A percentile compares a stretch with the other conserved stretches of the same genome.
These are phyloP conservation scores for Ustilago bromivora DNA, from an alignment of 1,284 basidiomycete species.

Conservation along the genomic window DNA sequence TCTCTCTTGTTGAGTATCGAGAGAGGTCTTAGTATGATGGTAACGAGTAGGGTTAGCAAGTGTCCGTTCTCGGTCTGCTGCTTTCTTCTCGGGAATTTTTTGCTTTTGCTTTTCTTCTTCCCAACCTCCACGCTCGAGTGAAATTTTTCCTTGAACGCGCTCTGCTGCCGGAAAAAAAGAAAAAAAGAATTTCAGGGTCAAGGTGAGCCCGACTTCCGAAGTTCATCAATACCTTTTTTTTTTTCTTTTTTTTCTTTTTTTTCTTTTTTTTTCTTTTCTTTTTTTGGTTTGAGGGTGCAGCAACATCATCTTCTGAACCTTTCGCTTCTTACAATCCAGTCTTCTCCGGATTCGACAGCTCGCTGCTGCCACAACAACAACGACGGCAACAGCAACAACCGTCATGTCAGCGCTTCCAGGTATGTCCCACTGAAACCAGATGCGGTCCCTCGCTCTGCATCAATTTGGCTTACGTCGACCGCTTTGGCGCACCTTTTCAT, in stretches of 20 bases:
- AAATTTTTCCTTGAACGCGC: constrained; percentile 21
- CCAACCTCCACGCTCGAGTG: constrained; percentile 28
- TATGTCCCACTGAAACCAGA: not conserved
- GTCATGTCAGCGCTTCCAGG: constrained; percentile 39
- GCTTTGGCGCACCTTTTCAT: not conserved
- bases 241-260: too few relatives aligned
- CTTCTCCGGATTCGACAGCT: not conserved
- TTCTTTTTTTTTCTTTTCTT: constrained; percentile 5
- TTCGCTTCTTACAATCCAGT: not conserved
- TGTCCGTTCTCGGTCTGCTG: not conserved
- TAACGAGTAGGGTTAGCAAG: not conserved
- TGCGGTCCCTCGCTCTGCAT: not conserved
- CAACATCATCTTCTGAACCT: not conserved
- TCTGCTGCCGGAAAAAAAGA: constrained; percentile 2
- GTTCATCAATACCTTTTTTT: constrained; percentile 23
- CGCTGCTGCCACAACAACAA: not conserved
- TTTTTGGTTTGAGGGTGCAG: constrained; percentile 22
- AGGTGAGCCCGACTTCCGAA: constrained; percentile 36
- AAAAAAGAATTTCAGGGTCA: constrained; percentile 12
- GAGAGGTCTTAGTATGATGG: constrained; percentile 4
- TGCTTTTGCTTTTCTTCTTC: not conserved
- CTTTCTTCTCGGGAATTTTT: constrained; percentile 29
- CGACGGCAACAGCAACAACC: not conserved
- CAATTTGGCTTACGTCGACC: not conserved
- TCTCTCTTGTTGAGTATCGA: not conserved